A percentile compares a stretch with the other conserved stretches of the same genome.
Evolutionary conservation across 352 stramenopile species (phyloP).

Genomic region (Phytophthora foliorum): DNA sequence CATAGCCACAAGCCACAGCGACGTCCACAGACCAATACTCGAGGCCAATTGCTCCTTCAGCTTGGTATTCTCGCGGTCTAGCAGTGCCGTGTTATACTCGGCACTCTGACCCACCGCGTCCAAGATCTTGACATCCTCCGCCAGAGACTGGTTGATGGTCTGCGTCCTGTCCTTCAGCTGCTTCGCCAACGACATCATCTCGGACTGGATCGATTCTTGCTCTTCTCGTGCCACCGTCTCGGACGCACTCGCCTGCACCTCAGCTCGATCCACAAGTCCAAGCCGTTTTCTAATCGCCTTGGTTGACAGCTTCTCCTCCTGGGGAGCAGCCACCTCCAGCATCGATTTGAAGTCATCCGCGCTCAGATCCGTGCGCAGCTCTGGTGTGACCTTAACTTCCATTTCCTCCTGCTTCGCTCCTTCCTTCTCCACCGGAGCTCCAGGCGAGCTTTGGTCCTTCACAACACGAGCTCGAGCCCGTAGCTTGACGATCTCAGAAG

Average conservation of each 20-base stretch:
- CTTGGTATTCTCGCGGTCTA: slow-evolving; percentile 70
- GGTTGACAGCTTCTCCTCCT: slow-evolving; percentile 63
- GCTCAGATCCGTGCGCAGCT: slow-evolving; percentile 44
- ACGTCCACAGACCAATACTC: slow-evolving; percentile 83
- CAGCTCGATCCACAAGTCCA: slow-evolving; percentile 52
- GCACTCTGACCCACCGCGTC: slow-evolving; percentile 77
- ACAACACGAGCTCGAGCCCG: slow-evolving; percentile 4
- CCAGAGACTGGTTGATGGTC: slow-evolving; percentile 77
- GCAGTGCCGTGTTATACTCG: slow-evolving; percentile 67
- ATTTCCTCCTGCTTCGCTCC: slow-evolving; percentile 3
- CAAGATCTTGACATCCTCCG: slow-evolving; percentile 80
- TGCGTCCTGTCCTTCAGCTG: slow-evolving; percentile 80
- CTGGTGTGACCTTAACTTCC: slow-evolving; percentile 14
- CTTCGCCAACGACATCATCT: slow-evolving; percentile 80
- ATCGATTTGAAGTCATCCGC: slow-evolving; percentile 71
- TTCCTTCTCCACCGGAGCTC: not conserved
- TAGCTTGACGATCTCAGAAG: slow-evolving; percentile 39
- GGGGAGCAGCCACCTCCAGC: slow-evolving; percentile 46
- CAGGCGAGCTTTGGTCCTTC: slow-evolving; percentile 3
- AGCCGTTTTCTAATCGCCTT: slow-evolving; percentile 67
- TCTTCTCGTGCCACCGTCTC: slow-evolving; percentile 64
- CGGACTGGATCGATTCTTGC: slow-evolving; percentile 75
- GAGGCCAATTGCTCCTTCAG: slow-evolving; percentile 74
- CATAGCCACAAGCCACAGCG: slow-evolving; percentile 70
- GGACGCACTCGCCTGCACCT: slow-evolving; percentile 41